Evolutionary conservation across 768 basidiomycete species (phyloP), one percentile per base, ranked within the genome.

Genomic region (Naematelia aurantialba): DNA sequence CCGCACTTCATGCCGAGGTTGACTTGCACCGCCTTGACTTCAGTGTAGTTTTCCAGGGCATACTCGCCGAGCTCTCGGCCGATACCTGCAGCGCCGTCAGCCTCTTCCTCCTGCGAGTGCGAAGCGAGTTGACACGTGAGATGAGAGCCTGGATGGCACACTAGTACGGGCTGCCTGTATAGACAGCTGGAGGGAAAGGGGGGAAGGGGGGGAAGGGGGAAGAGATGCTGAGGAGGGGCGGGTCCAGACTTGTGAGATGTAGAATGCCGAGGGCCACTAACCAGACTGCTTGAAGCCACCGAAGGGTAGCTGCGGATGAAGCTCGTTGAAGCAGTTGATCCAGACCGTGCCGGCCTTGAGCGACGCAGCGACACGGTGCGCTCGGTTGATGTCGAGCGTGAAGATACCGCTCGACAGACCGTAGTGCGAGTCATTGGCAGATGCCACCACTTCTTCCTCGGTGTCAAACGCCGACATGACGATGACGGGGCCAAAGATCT

Each of bases 401-500:
- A 74, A 74, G 54, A 98, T 85, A 5, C 88, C 87, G 1, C 88
- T 85, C 13, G 90, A 91, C 46, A 96, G 84, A 58, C 93, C 93
- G 76, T 93, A 96, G 50, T 81, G 63, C 24, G 89, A 87, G 73
- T 94, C 87, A 78, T 99, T 99, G 25, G 91, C 94, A 14, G 91
- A 78, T 44, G 80, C 71, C 65, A 97, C 85, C 22, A 70, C 76
- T 50, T 74, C 75, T 52, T 88, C 94, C 76, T 96, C 93, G 5
- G 87, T 87, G 65, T 83, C 84, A 80, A 97, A 97, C 73, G 85
- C 86, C 79, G 86, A 82, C 39, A 91, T 78, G 25, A 85, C 87
- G 56, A 93, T 83, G 2, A 98, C 93, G 25, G 94, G 94, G 8
- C 94, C 94, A 75, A 98, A 98, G 66, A 96, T 96, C 86, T 93